phyloP scores from a whole-genome alignment of 1,284 basidiomycete genomes.

The Leccinum solheimii region DNA sequence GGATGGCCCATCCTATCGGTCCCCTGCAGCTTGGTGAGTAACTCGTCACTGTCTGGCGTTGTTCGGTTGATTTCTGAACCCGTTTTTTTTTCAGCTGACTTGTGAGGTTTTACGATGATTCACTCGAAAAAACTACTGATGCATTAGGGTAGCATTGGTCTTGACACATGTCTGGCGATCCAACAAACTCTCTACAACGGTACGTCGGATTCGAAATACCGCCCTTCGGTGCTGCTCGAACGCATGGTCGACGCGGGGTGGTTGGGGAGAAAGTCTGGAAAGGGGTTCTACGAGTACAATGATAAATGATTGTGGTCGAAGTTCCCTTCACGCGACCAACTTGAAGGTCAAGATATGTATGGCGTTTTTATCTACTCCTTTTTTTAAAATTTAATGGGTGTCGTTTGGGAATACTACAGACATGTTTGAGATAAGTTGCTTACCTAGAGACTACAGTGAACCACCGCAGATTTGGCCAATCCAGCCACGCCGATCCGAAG shows the following conservation, averaged over 20 bases:
- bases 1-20: slow-evolving; percentile 98
- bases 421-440: no score
- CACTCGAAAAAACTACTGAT: slow-evolving; percentile 7
- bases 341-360: background rate
- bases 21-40: slow-evolving; percentile 74
- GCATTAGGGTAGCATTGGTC: slow-evolving; percentile 71
- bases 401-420: background rate
- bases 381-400: background rate
- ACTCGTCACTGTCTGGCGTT: background rate
- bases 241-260: slow-evolving; percentile 97
- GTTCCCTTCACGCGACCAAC: background rate
- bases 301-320: slow-evolving; percentile 11
- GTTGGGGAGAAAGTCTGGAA: slow-evolving; percentile 90
- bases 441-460: no score
- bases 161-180: slow-evolving; percentile 89
- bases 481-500: no score
- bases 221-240: slow-evolving; percentile 88
- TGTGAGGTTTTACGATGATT: slow-evolving; percentile 51
- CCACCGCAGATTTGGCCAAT: no score
- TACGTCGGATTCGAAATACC: slow-evolving; percentile 94
- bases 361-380: background rate
- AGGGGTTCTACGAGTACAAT: slow-evolving; percentile 83
- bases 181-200: slow-evolving; percentile 87
- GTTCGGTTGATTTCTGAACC: slow-evolving; percentile 4
- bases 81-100: slow-evolving; percentile 57